These are phyloP conservation scores for Choiromyces venosus DNA, from an alignment of 495 filamentous ascomycete genomes.

Conservation along the genomic window DNA sequence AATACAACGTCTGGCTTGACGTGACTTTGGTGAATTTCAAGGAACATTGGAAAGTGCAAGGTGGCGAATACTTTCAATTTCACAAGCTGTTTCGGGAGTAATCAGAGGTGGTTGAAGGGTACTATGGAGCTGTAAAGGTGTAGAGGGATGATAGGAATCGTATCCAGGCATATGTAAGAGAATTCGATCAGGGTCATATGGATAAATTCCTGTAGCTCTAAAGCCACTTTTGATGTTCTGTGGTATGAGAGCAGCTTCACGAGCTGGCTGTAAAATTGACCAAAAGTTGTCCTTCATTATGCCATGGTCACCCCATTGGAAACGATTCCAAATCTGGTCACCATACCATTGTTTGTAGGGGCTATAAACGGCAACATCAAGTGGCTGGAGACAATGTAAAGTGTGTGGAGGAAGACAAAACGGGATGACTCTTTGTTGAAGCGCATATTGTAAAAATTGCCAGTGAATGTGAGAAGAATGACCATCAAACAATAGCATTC, in stretches of 20 bases:
- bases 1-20: no score
- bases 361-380: constrained; percentile 6
- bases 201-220: constrained; percentile 6
- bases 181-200: not conserved
- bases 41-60: no score
- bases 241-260: not conserved
- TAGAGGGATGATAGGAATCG: no score
- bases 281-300: constrained; percentile 7
- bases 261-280: not conserved
- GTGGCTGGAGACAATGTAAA: not conserved
- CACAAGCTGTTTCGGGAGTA: no score
- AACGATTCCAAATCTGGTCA: not conserved
- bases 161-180: not conserved
- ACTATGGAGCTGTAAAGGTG: no score
- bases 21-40: no score
- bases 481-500: constrained; percentile 3
- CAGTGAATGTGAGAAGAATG: not conserved
- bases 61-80: no score
- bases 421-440: not conserved
- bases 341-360: constrained; percentile 3
- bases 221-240: constrained; percentile 1
- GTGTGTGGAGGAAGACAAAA: constrained; percentile 5
- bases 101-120: no score
- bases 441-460: not conserved
- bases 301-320: not conserved